A percentile compares a stretch with the other conserved stretches of the same genome.
Evolutionary conservation across 2,329 filamentous ascomycete species (phyloP).

Genomic region (Verticillium longisporum): DNA sequence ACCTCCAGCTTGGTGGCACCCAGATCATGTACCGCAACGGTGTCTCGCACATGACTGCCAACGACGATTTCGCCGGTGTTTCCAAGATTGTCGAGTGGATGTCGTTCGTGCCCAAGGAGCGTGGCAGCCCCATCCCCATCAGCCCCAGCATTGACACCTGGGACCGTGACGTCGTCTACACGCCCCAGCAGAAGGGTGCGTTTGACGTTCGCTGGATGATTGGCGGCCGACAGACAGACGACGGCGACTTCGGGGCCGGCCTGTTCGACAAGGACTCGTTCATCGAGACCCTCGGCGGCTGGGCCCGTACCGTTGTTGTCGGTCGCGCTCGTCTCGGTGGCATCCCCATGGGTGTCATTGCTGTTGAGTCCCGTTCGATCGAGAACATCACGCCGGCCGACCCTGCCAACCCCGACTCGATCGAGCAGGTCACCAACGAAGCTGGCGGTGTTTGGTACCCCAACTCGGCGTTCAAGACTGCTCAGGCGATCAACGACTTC

Average conservation of each 20-base stretch:
- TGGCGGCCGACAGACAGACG: conserved; percentile 74
- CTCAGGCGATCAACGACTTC: conserved; percentile 97
- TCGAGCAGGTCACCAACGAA: conserved; percentile 89
- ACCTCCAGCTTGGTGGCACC: conserved; percentile 98
- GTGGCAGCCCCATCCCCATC: conserved; percentile 87
- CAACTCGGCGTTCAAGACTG: conserved; percentile 99
- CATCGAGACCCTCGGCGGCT: conserved; percentile 91
- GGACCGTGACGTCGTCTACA: conserved; percentile 89
- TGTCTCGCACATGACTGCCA: conserved; percentile 97
- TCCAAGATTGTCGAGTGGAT: conserved; percentile 98
- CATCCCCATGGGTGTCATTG: conserved; percentile 97
- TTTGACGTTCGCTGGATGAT: conserved; percentile 97
- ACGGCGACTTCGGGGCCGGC: conserved; percentile 72
- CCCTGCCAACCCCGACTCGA: conserved; percentile 96
- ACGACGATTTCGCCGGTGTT: conserved; percentile 95
- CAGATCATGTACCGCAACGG: conserved; percentile 99
- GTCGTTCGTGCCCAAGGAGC: conserved; percentile 94
- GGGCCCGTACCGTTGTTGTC: conserved; percentile 94
- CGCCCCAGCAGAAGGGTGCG: conserved; percentile 71
- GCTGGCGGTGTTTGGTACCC: conserved; percentile 99
- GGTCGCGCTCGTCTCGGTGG: conserved; percentile 93
- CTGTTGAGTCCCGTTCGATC: conserved; percentile 88
- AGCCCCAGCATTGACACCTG: conserved; percentile 77
- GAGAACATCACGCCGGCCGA: conserved; percentile 97
- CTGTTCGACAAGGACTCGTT: conserved; percentile 97